Evolutionary conservation across 768 basidiomycete species (phyloP).

Genomic region (Naganishia onofrii): DNA sequence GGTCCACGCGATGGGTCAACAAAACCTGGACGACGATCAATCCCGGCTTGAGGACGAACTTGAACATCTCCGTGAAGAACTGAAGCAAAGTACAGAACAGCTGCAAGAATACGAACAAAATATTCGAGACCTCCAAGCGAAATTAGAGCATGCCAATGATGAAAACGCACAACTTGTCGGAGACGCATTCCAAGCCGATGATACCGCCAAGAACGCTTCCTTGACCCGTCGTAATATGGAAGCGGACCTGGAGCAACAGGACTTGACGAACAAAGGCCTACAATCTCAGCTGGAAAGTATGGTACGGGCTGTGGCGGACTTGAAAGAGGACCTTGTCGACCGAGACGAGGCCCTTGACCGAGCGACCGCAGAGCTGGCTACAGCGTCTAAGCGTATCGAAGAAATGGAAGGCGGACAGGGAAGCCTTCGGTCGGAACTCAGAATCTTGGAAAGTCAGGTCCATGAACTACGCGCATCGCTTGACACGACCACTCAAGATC

Average conservation of each 20-base stretch:
- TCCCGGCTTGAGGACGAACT: constrained; percentile 8
- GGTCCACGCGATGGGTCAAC: background rate
- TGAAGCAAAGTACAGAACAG: constrained; percentile 6
- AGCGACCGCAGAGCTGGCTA: background rate
- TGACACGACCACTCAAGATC: background rate
- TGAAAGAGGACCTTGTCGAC: background rate
- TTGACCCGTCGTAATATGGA: background rate
- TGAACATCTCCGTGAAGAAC: constrained; percentile 8
- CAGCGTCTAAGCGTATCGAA: no score
- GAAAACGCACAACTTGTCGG: constrained; percentile 20
- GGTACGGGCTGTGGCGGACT: background rate
- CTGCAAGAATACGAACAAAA: constrained; percentile 12
- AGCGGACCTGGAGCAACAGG: constrained; percentile 6
- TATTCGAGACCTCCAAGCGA: constrained; percentile 15
- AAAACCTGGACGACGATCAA: background rate
- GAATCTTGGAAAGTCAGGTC: background rate
- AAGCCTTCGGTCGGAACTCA: background rate
- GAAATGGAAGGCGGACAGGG: background rate
- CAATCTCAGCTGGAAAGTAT: background rate
- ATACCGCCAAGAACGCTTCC: constrained; percentile 4
- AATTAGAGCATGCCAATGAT: constrained; percentile 3
- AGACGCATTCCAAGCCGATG: constrained; percentile 18
- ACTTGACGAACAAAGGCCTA: background rate
- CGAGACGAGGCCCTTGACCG: background rate
- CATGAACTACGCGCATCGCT: background rate